phyloP scores from a whole-genome alignment of 495 filamentous ascomycete species.

The Aspergillus diversus region DNA sequence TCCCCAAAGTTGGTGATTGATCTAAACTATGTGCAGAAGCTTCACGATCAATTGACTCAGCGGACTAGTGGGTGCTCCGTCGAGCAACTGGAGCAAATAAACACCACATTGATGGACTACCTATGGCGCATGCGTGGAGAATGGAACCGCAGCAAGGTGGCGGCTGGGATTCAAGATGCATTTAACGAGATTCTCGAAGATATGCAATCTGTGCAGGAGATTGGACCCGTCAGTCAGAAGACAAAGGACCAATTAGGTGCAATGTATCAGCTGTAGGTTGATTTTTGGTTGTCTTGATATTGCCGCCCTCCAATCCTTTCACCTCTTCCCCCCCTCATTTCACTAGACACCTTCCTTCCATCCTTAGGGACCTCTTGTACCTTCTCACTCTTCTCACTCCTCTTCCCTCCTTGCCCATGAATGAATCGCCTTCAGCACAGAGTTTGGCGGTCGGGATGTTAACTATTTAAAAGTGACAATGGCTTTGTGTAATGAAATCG shows the following conservation, averaged over 20 bases:
- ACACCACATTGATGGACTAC: constrained; percentile 85
- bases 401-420: constrained; percentile 17
- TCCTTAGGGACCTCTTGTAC: background rate
- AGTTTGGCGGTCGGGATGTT: constrained; percentile 16
- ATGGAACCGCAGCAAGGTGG: constrained; percentile 78
- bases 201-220: constrained; percentile 70
- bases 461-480: constrained; percentile 22
- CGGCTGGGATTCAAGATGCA: constrained; percentile 58
- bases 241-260: constrained; percentile 41
- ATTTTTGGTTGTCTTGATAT: too few species aligned
- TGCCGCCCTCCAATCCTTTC: background rate
- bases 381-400: constrained; percentile 8
- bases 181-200: constrained; percentile 85
- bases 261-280: constrained; percentile 24
- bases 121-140: constrained; percentile 79
- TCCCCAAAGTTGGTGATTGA: constrained; percentile 58
- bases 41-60: constrained; percentile 62
- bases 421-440: constrained; percentile 17
- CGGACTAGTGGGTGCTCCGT: constrained; percentile 79
- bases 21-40: constrained; percentile 50
- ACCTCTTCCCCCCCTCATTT: constrained; percentile 18
- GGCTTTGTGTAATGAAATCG: constrained; percentile 27
- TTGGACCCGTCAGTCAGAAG: constrained; percentile 47
- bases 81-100: constrained; percentile 93
- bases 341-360: constrained; percentile 16